phyloP scores from a whole-genome alignment of 2,329 filamentous ascomycete species.

The Tolypocladium nubicola region DNA sequence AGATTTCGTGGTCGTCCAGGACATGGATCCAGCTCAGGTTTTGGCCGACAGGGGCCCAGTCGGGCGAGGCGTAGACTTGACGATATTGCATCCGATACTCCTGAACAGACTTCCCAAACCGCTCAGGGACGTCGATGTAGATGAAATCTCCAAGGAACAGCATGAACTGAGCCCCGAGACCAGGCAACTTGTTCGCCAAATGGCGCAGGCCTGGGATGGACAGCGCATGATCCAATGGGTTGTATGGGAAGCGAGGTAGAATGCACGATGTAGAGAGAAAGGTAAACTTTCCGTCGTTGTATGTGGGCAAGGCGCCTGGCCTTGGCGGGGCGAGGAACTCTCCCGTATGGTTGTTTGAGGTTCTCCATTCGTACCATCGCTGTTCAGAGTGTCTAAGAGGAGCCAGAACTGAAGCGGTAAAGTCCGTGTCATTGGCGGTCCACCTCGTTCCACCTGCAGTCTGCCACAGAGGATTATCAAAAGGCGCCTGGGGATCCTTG shows the following conservation, averaged over 20 bases:
- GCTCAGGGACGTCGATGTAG: conserved; percentile 78
- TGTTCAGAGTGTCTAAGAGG: conserved; percentile 54
- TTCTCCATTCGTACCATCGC: conserved; percentile 69
- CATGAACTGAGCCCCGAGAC: conserved; percentile 67
- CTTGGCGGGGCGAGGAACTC: conserved; percentile 70
- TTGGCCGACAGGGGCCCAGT: conserved; percentile 67
- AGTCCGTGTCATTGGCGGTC: conserved; percentile 72
- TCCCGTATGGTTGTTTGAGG: conserved; percentile 80
- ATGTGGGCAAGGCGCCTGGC: conserved; percentile 49
- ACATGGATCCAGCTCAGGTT: conserved; percentile 97
- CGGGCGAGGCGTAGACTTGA: conserved; percentile 89
- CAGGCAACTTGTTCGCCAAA: conserved; percentile 61
- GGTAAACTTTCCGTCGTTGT: conserved; percentile 62
- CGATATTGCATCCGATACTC: conserved; percentile 88
- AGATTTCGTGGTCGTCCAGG: conserved; percentile 92
- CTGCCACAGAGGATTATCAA: conserved; percentile 55
- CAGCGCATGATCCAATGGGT: conserved; percentile 69
- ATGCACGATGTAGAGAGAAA: conserved; percentile 93
- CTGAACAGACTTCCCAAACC: conserved; percentile 59
- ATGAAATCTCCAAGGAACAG: conserved; percentile 82
- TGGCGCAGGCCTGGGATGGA: conserved; percentile 71
- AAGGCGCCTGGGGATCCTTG: conserved; percentile 37
- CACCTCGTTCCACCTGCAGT: conserved; percentile 51
- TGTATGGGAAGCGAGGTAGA: conserved; percentile 84
- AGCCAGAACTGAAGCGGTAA: conserved; percentile 60